Evolutionary conservation across 345 rosid genomes (phyloP), one percentile per base, ranked within the genome.

Genomic region (Luvunga scandens): DNA sequence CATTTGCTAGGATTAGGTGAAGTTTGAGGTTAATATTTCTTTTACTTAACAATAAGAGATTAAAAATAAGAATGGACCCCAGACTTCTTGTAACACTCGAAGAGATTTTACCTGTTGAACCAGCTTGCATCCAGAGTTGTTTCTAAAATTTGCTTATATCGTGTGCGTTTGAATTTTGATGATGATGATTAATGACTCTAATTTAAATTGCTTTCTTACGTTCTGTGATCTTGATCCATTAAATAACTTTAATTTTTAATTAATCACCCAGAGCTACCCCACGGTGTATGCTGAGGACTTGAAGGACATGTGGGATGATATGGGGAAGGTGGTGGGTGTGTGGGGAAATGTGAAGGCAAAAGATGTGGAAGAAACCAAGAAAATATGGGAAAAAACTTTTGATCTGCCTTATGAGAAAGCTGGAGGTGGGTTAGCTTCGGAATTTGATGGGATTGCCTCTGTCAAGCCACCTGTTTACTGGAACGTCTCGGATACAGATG

Each of bases 391-490:
- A 66, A 79, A 77, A 74, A 80, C 69, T 9, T 95, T 95, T 61
- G 88, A 92, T 80, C 94, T 91, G 76, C 96, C 97, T 3, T 92
- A 90, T 36, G 96, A 90, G 85, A 95, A 89, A 82, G 96, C 98
- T 66, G 98, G 99, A 45, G 93, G 92, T 22, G 83, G 81, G 42
- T 59, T 90, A 24, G 83, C 76, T 24, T 53, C 86, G 62, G 80
- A 83, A 16, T 63, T 81, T 30, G 83, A 83, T 33, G 78, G 84
- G 57, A 56, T 60, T 62, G 78, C 68, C 36, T 48, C 83, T n/a
- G 79, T 73, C 33, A 85, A 77, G 75, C 81, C 84, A 4, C 84
- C 89, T 27, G 74, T 89, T 70, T 86, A 84, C 72, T 95, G 97
- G 99, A 90, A 85, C 48, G 88, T 86, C n/a, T 91, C 91, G 0